Conservation (phyloP, 495 filamentous ascomycete species). For the Aspergillus sclerotiicarbonarius region DNA sequence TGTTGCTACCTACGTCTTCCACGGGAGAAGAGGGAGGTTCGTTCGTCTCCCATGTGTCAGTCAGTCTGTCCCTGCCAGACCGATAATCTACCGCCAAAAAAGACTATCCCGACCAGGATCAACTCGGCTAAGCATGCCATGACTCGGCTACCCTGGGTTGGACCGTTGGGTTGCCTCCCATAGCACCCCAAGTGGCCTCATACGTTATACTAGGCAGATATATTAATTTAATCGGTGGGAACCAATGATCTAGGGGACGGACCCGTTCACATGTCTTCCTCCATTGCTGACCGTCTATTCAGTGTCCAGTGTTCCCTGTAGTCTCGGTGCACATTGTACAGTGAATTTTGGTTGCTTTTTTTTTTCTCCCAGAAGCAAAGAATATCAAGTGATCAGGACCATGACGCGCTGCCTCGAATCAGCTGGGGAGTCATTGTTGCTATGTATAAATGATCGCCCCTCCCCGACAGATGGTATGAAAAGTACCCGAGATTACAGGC, state of each 20-base stretch:
- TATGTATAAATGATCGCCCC: constrained; percentile 17
- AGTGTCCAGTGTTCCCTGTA: no score
- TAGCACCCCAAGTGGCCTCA: neutral
- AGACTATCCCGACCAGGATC: neutral
- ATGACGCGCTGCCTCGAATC: neutral
- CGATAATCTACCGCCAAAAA: constrained; percentile 3
- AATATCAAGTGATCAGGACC: constrained; percentile 6
- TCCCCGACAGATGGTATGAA: neutral
- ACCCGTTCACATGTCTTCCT: constrained; percentile 1
- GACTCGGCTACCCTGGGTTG: neutral
- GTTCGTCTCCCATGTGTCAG: no score
- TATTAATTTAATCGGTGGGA: constrained; percentile 5
- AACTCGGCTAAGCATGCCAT: constrained; percentile 6
- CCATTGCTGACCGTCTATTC: neutral
- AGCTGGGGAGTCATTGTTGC: constrained; percentile 1
- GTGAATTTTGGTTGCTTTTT: neutral
- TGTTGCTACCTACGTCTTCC: no score
- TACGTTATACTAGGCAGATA: neutral
- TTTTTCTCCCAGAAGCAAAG: constrained; percentile 5
- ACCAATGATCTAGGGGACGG: neutral
- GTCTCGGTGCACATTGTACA: no score
- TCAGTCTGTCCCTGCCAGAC: neutral
- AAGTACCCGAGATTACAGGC: constrained; percentile 7
- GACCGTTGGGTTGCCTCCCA: neutral
- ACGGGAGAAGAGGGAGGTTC: no score